These are phyloP conservation scores for Penicillium alfredii DNA, from an alignment of 495 filamentous ascomycete genomes.

Conservation along the genomic window DNA sequence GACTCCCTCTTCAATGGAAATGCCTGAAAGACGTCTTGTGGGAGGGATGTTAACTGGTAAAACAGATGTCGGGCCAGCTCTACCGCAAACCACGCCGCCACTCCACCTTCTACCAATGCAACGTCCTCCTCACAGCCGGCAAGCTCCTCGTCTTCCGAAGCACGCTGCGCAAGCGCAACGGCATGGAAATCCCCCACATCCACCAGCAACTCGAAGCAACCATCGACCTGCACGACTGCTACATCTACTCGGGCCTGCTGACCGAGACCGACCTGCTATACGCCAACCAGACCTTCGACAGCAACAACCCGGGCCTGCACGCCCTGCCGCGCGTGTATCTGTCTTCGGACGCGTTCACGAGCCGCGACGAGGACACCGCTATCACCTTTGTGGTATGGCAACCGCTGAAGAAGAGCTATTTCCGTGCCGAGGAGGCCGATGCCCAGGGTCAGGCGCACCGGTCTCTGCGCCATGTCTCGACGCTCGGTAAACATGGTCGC, in stretches of 20 bases:
- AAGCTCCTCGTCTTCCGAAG: constrained; percentile 60
- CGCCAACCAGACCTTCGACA: constrained; percentile 63
- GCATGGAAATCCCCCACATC: constrained; percentile 53
- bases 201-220: constrained; percentile 56
- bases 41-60: too few species aligned
- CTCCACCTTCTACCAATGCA: constrained; percentile 55
- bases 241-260: constrained; percentile 64
- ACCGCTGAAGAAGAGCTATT: constrained; percentile 52
- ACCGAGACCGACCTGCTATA: constrained; percentile 65
- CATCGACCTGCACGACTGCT: constrained; percentile 62
- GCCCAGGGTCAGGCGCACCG: constrained; percentile 38
- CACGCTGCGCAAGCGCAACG: constrained; percentile 51
- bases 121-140: constrained; percentile 59
- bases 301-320: constrained; percentile 57
- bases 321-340: constrained; percentile 61
- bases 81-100: constrained; percentile 64
- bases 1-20: too few species aligned
- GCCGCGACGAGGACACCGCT: constrained; percentile 63
- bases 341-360: constrained; percentile 57
- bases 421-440: constrained; percentile 47
- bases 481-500: constrained; percentile 56
- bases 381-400: constrained; percentile 73
- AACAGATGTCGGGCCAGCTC: constrained; percentile 55
- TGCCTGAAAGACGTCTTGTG: too few species aligned
- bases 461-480: constrained; percentile 46